Percentiles rank a stretch among this genome's conserved stretches.
Evolutionary conservation across 192 early-diverging fungal genomes (phyloP).

Genomic region (Endogone sp.): DNA sequence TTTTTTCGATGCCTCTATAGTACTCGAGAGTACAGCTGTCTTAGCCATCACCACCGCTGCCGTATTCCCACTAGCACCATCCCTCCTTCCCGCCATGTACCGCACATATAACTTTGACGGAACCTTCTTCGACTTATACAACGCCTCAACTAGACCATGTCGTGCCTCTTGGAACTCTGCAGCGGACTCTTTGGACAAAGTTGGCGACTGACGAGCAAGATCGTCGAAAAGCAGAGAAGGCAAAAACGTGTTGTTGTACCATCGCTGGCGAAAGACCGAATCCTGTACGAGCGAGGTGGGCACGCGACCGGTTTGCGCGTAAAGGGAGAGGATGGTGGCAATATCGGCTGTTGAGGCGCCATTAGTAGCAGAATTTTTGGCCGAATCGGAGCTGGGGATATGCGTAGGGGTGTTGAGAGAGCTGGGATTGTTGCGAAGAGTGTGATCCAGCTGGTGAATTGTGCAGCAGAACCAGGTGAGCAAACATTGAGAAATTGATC

Average conservation of each 20-base stretch:
- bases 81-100: neutral
- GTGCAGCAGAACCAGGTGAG: no score
- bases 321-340: neutral
- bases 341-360: neutral
- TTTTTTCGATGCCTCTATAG: no score
- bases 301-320: neutral
- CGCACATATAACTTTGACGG: neutral
- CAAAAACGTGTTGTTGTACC: neutral
- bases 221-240: neutral
- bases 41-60: neutral
- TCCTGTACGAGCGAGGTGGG: neutral
- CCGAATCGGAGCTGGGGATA: neutral
- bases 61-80: neutral
- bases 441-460: neutral
- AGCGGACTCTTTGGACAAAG: neutral
- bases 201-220: neutral
- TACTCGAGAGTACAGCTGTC: neutral
- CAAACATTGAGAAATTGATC: no score
- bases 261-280: neutral
- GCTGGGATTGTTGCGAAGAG: neutral
- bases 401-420: neutral
- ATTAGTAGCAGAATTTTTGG: neutral
- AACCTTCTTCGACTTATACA: neutral
- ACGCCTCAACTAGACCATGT: neutral
- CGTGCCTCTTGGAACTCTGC: neutral